Conservation (phyloP, 495 filamentous ascomycete species). For the Xylaria curta region DNA sequence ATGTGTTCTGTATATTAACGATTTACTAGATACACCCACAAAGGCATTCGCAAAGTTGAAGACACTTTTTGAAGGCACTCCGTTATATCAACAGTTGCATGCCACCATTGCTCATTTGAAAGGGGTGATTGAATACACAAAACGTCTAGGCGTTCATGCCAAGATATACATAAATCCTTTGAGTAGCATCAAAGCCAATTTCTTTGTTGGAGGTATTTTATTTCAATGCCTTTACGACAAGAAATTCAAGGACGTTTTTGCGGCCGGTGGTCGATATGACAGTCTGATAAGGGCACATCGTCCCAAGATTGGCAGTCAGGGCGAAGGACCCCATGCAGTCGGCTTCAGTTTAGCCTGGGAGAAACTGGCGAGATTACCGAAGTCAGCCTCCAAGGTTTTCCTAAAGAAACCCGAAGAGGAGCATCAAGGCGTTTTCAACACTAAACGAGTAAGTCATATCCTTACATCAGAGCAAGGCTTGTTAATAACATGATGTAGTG, state of each 20-base stretch:
- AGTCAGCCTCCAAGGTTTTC: slow-evolving; percentile 63
- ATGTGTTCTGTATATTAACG: slow-evolving; percentile 29
- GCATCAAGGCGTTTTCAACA: slow-evolving; percentile 62
- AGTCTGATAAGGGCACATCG: slow-evolving; percentile 76
- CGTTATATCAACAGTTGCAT: slow-evolving; percentile 68
- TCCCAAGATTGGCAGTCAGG: slow-evolving; percentile 59
- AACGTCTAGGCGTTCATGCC: slow-evolving; percentile 72
- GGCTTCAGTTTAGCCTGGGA: slow-evolving; percentile 94
- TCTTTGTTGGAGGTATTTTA: slow-evolving; percentile 85
- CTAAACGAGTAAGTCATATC: slow-evolving; percentile 62
- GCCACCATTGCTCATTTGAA: slow-evolving; percentile 80
- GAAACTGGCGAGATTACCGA: slow-evolving; percentile 71
- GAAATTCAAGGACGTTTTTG: slow-evolving; percentile 83
- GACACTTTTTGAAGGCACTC: slow-evolving; percentile 73
- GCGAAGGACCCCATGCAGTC: slow-evolving; percentile 73
- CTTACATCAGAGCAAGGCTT: neutral
- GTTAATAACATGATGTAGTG: slow-evolving; percentile 55
- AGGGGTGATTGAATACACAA: slow-evolving; percentile 75
- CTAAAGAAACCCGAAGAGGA: slow-evolving; percentile 70
- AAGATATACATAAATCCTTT: slow-evolving; percentile 88
- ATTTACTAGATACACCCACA: slow-evolving; percentile 64
- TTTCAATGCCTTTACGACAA: slow-evolving; percentile 92
- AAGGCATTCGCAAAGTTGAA: slow-evolving; percentile 78
- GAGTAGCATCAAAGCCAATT: slow-evolving; percentile 88
- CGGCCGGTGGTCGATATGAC: slow-evolving; percentile 94